Base-by-base conservation (phyloP, 352 stramenopile species). In the Pythium aristosporum region DNA sequence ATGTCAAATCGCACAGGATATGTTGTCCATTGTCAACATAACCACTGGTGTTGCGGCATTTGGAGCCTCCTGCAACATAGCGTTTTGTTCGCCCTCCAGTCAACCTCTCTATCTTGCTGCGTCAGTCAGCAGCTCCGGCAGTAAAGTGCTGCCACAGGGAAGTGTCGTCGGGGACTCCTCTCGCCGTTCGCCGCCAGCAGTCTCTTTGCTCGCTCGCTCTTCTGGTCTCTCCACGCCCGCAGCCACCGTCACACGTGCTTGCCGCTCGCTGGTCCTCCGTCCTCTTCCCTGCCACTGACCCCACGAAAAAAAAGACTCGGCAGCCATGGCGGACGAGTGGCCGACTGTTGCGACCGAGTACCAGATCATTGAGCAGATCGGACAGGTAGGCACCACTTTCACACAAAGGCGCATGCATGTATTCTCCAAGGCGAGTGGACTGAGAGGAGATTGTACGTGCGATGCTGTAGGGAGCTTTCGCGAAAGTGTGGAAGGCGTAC, bases 401-500 rank as follows among this genome's bases (percentile, higher is more conserved):
- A 42, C 18, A 20, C 39, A 46, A 9, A 46, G 0, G 5, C 15
- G 16, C 39, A 46, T n/a, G 2, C 2, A 39, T 39, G 11, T 13
- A n/a, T 36, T n/a, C 34, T 46, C 39, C 39, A 46, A 46, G 18
- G 21, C 39, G 21, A 20, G 9, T 46, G 18, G 39, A 46, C 36
- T 41, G 48, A 55, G 25, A 55, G 13, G 23, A 32, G 12, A 18
- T 46, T 10, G 13, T 3, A 18, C 18, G 11, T 44, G 18, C 2
- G 6, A n/a, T 39, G 16, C 3, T 32, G 10, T 82, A 98, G 79
- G 97, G 97, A 20, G 97, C 97, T 18, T 99, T 99, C 72, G 97
- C 97, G 25, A 98, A 98, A 61, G 97, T 99, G 23, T 99, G 94
- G 89, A 97, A 97, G 72, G 97, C 96, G 15, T 92, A 90, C 71